A percentile compares a stretch with the other conserved stretches of the same genome.
Conservation (phyloP, 169 alveolate genomes). For the Eimeria praecox region DNA sequence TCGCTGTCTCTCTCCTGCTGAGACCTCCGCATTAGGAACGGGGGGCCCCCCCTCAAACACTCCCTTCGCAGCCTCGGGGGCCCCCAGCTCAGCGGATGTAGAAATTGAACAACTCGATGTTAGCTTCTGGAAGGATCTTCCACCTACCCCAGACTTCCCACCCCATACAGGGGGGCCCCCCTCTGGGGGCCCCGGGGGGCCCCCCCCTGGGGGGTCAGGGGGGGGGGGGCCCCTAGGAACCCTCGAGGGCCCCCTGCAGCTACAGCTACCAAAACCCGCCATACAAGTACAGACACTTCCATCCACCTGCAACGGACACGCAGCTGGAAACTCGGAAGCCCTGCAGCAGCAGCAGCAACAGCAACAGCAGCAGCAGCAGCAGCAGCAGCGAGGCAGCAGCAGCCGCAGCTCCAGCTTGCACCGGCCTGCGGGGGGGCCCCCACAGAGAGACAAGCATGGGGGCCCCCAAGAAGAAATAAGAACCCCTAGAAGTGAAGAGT, state of each 20-base stretch:
- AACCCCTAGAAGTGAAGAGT: background rate
- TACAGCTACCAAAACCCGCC: background rate
- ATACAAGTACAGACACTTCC: background rate
- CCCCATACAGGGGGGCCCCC: slow-evolving; percentile 3
- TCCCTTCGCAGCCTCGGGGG: background rate
- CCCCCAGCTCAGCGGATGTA: background rate
- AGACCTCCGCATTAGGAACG: background rate
- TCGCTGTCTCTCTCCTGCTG: background rate
- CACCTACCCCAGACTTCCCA: slow-evolving; percentile 29
- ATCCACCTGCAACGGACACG: slow-evolving; percentile 2
- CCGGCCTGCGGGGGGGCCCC: background rate
- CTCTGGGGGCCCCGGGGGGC: background rate
- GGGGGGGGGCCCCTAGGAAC: no score
- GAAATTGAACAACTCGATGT: background rate
- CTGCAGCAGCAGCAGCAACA: slow-evolving; percentile 37
- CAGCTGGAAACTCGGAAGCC: background rate
- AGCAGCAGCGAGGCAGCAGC: background rate
- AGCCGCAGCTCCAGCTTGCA: background rate
- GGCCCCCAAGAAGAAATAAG: slow-evolving; percentile 2
- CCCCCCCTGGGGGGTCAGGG: no score
- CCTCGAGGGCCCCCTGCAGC: slow-evolving; percentile 11
- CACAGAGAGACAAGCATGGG: background rate
- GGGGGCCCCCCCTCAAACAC: slow-evolving; percentile 9
- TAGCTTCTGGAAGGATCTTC: background rate
- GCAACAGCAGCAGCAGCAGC: slow-evolving; percentile 29